Base-by-base conservation (phyloP, 2,329 filamentous ascomycete species). In the Trichophyton equinum region DNA sequence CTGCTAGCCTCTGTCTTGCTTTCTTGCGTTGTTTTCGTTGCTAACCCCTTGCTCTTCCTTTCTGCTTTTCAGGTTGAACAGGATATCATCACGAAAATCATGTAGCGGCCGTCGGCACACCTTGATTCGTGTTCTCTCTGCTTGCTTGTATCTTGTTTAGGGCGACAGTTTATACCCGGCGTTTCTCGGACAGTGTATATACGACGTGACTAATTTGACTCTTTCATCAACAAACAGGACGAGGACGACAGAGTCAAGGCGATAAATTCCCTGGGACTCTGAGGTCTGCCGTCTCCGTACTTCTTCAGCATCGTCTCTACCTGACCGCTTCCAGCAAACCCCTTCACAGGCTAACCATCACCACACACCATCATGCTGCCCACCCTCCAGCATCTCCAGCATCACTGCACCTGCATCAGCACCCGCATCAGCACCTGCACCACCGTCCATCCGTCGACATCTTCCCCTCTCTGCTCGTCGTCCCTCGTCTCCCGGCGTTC, bases 11-110 rank as follows among this genome's bases (percentile, higher is more conserved):
- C 18, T 42, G 7, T 56, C 30, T 56, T 38, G 8, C 27, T n/a
- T 22, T 22, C 22, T 22, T 42, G 30, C 15, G 30, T 20, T 7
- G 22, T 40, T 57, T 57, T 57, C 1, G n/a, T 27, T 57, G 18
- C 38, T 42, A 42, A 57, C 20, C 27, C 27, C 49, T 25, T 53
- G 13, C 49, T 30, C 30, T 25, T 53, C n/a, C 9, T 53, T 33
- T 53, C 27, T 33, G 49, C 40, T 53, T 25, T 73, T 75, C 84
- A 92, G 88, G 87, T 90, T 77, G 88, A 92, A 80, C 88, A 91
- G 79, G 88, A 91, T 69, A 76, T 79, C 78, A 85, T 91, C 75
- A 91, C 88, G 70, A 92, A 89, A 78, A 89, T 95, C 78, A 91
- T 91, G 87, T 60, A 62, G 60, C 57, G 25, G 42, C 27, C 18